Conservation (phyloP, 2,329 filamentous ascomycete genomes). For the Fonsecaea pedrosoi region DNA sequence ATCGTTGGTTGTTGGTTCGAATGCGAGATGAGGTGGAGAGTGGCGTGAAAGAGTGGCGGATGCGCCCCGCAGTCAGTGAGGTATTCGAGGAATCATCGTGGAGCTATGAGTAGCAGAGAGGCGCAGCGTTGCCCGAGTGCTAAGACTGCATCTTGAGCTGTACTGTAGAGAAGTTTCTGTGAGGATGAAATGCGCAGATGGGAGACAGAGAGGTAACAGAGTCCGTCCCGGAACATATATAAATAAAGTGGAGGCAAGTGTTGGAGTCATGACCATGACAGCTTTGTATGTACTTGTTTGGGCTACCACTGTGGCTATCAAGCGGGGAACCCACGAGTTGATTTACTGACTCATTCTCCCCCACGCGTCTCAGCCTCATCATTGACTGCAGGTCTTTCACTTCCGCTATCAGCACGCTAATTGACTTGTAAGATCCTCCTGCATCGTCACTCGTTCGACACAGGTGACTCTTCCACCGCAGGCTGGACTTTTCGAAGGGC, state of each 20-base stretch:
- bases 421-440: neutral
- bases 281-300: neutral
- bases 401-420: neutral
- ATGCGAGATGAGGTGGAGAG: slow-evolving; percentile 14
- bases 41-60: slow-evolving; percentile 31
- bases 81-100: slow-evolving; percentile 55
- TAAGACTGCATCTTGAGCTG: slow-evolving; percentile 14
- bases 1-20: slow-evolving; percentile 48
- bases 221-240: slow-evolving; percentile 4
- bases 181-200: slow-evolving; percentile 1
- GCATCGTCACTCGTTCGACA: neutral
- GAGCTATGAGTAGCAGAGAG: neutral
- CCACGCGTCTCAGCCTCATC: slow-evolving; percentile 3
- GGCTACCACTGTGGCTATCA: neutral
- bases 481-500: neutral
- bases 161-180: slow-evolving; percentile 4
- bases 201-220: neutral
- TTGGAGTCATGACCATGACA: slow-evolving; percentile 25
- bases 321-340: slow-evolving; percentile 10
- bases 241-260: slow-evolving; percentile 16
- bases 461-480: neutral
- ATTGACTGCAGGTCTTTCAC: neutral
- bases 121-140: slow-evolving; percentile 25
- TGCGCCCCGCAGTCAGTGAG: slow-evolving; percentile 48
- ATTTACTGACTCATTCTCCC: slow-evolving; percentile 18